Conservation (phyloP, 805 yeast species). For the Pichia rugopelliculosa region DNA sequence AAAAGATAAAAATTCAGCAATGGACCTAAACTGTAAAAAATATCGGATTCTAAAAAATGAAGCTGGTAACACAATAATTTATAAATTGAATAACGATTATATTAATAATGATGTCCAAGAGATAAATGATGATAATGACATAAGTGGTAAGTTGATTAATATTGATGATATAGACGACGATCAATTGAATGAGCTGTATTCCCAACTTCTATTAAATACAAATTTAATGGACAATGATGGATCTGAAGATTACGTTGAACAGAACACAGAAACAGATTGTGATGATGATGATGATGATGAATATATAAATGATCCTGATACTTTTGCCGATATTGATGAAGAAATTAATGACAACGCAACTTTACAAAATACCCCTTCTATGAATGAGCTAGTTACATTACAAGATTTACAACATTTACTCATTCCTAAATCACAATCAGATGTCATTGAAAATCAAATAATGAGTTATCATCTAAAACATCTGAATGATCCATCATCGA, state of each 20-base stretch:
- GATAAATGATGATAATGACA: conserved; percentile 1
- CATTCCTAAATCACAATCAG: conserved; percentile 18
- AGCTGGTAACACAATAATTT: background rate
- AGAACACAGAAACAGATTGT: background rate
- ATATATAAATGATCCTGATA: conserved; percentile 4
- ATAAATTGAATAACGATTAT: background rate
- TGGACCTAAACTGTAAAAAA: background rate
- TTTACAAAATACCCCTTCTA: background rate
- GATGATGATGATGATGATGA: background rate
- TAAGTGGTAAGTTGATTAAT: conserved; percentile 14
- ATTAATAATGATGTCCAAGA: conserved; percentile 18
- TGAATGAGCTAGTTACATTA: conserved; percentile 17
- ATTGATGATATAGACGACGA: conserved; percentile 7
- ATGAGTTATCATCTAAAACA: conserved; percentile 23
- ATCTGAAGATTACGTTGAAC: conserved; percentile 2
- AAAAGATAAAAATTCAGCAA: background rate
- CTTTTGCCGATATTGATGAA: conserved; percentile 3
- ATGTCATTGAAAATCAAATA: conserved; percentile 21
- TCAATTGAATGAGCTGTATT: conserved; percentile 1
- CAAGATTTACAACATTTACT: conserved; percentile 17
- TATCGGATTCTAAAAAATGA: background rate
- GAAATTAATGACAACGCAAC: conserved; percentile 1
- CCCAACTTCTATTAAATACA: conserved; percentile 2
- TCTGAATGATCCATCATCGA: background rate
- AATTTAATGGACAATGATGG: conserved; percentile 4